Percentiles rank a stretch among this genome's conserved stretches.
These are phyloP conservation scores for Arthroderma sp. DNA, from an alignment of 2,329 filamentous ascomycete genomes.

Conservation along the genomic window DNA sequence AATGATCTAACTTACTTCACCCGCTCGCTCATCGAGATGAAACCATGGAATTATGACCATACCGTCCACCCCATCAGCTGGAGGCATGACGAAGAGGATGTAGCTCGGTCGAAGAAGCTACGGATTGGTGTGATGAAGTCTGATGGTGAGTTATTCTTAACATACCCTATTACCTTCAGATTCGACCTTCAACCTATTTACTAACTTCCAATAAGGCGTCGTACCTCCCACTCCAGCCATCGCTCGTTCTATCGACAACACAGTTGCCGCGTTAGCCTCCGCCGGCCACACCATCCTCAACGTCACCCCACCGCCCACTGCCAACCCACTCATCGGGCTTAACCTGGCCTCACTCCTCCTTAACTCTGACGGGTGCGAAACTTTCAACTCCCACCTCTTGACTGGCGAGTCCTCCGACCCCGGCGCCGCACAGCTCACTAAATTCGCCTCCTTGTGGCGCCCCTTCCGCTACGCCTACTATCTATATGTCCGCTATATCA, in stretches of 20 bases:
- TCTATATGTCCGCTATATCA: constrained; percentile 75
- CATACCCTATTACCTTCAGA: neutral
- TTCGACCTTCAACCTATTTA: neutral
- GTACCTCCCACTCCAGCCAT: constrained; percentile 81
- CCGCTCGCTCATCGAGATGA: constrained; percentile 60
- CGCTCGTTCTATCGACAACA: constrained; percentile 57
- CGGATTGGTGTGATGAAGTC: constrained; percentile 64
- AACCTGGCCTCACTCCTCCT: constrained; percentile 66
- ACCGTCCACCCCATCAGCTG: constrained; percentile 75
- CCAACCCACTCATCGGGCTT: constrained; percentile 65
- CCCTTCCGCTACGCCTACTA: constrained; percentile 76
- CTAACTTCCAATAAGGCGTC: constrained; percentile 38
- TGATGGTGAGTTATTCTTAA: constrained; percentile 37
- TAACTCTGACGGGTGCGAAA: constrained; percentile 70
- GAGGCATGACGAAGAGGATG: constrained; percentile 48
- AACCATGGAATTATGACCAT: constrained; percentile 81
- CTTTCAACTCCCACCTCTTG: constrained; percentile 63
- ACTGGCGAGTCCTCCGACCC: constrained; percentile 66
- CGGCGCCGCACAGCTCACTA: constrained; percentile 61
- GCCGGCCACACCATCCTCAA: constrained; percentile 64
- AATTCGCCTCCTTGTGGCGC: constrained; percentile 58
- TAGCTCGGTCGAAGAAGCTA: constrained; percentile 50
- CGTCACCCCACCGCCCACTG: constrained; percentile 53
- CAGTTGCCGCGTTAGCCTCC: constrained; percentile 52
- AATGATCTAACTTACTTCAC: constrained; percentile 77